Evolutionary conservation across 208 protist species (phyloP).

Genomic region (Leishmania amazonensis): DNA sequence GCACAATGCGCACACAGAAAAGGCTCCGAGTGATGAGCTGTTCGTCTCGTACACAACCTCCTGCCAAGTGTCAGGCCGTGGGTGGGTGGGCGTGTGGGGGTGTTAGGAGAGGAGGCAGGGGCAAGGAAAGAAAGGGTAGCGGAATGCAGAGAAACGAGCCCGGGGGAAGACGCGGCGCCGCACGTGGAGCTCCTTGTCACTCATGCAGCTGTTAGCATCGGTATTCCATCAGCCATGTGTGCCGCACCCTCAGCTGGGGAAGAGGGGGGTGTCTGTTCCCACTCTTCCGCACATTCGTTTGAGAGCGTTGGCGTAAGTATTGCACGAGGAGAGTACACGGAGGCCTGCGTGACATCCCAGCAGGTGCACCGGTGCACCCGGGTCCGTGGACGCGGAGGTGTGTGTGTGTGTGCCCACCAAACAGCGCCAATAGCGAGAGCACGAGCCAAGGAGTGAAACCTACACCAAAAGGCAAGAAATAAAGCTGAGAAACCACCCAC

Average conservation of each 20-base stretch:
- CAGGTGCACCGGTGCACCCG: background rate
- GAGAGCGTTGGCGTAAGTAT: background rate
- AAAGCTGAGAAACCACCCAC: background rate
- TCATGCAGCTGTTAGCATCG: background rate
- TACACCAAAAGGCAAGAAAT: background rate
- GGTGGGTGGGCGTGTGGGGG: background rate
- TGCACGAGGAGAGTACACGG: background rate
- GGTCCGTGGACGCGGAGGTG: background rate
- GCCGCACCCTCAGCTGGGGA: background rate
- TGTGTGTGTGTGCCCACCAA: background rate
- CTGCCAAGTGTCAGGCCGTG: background rate
- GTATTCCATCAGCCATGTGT: background rate
- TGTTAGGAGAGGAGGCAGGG: background rate
- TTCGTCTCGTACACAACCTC: no score
- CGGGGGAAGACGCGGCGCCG: background rate
- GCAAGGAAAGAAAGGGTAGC: background rate
- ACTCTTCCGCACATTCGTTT: background rate
- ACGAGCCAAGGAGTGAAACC: no score
- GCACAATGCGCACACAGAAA: background rate
- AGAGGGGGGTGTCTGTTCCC: background rate
- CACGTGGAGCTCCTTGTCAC: background rate
- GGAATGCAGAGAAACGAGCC: background rate
- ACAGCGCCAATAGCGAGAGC: background rate
- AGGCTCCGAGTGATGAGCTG: background rate
- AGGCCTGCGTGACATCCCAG: background rate